A percentile compares a stretch with the other conserved stretches of the same genome.
Conservation (phyloP, 768 basidiomycete species). For the Boletus reticulatus region DNA sequence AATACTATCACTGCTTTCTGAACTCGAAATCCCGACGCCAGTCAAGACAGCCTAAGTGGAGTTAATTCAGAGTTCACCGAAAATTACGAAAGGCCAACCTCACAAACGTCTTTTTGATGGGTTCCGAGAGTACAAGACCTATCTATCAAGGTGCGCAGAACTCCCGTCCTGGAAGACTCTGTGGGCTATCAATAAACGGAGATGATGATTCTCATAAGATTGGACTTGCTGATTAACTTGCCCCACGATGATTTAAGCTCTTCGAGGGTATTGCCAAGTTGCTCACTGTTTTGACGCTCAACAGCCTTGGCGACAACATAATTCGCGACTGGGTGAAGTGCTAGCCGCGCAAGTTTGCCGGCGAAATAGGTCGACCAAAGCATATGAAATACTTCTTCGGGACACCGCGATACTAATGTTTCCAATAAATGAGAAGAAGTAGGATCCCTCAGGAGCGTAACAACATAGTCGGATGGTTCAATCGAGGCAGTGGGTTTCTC, state of each 20-base stretch:
- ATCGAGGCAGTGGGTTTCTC: conserved; percentile 34
- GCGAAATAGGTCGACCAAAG: conserved; percentile 81
- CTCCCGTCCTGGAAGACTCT: conserved; percentile 75
- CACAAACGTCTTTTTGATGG: conserved; percentile 48
- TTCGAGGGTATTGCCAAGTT: conserved; percentile 52
- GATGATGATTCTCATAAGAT: background rate
- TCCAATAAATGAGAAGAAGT: conserved; percentile 93
- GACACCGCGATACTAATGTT: conserved; percentile 63
- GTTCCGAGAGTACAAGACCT: conserved; percentile 50
- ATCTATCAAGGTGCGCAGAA: conserved; percentile 74
- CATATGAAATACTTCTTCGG: conserved; percentile 54
- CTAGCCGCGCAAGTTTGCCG: conserved; percentile 68
- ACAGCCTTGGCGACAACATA: conserved; percentile 86
- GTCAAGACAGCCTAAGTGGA: conserved; percentile 52
- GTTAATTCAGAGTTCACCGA: conserved; percentile 3
- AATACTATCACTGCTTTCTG: conserved; percentile 49
- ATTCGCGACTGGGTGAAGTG: conserved; percentile 89
- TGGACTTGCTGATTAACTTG: conserved; percentile 67
- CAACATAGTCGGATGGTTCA: conserved; percentile 74
- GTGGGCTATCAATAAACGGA: conserved; percentile 2
- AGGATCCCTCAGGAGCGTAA: conserved; percentile 77
- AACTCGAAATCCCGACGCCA: conserved; percentile 54
- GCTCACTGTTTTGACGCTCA: conserved; percentile 53
- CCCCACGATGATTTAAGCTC: conserved; percentile 60
- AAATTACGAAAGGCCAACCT: conserved; percentile 44